These are phyloP conservation scores for Yamadazyma ubonensis DNA, from an alignment of 805 yeast species.

Conservation along the genomic window DNA sequence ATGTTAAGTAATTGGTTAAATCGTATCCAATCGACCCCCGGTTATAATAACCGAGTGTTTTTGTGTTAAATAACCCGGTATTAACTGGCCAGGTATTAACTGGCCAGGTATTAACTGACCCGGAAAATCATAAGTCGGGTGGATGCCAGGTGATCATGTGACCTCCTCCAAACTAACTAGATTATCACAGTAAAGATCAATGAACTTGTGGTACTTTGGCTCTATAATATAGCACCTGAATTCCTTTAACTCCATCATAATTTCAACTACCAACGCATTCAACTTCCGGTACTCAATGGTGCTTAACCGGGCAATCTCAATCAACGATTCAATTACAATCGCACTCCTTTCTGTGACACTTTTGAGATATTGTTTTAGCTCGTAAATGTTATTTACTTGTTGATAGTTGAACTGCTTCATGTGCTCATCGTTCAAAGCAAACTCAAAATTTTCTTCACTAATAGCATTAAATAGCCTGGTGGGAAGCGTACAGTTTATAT, in stretches of 20 bases:
- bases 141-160: too few species aligned
- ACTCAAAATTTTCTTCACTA: constrained; percentile 3
- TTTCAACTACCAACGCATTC: constrained; percentile 12
- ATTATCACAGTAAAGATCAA: constrained; percentile 9
- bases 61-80: too few species aligned
- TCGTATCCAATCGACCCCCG: too few species aligned
- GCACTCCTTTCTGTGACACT: neutral
- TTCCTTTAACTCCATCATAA: constrained; percentile 12
- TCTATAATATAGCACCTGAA: constrained; percentile 9
- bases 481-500: constrained; percentile 18
- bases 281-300: constrained; percentile 10
- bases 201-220: constrained; percentile 5
- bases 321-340: constrained; percentile 14
- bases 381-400: constrained; percentile 9
- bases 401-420: constrained; percentile 17
- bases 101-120: too few species aligned
- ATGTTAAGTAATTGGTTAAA: too few species aligned
- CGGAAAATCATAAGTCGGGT: too few species aligned
- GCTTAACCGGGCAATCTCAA: constrained; percentile 11
- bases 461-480: constrained; percentile 11
- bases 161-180: neutral
- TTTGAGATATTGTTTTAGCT: constrained; percentile 6
- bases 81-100: too few species aligned
- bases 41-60: too few species aligned
- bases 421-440: constrained; percentile 4